phyloP scores from a whole-genome alignment of 441 rosid genomes.

The Eutrema salsugineum region DNA sequence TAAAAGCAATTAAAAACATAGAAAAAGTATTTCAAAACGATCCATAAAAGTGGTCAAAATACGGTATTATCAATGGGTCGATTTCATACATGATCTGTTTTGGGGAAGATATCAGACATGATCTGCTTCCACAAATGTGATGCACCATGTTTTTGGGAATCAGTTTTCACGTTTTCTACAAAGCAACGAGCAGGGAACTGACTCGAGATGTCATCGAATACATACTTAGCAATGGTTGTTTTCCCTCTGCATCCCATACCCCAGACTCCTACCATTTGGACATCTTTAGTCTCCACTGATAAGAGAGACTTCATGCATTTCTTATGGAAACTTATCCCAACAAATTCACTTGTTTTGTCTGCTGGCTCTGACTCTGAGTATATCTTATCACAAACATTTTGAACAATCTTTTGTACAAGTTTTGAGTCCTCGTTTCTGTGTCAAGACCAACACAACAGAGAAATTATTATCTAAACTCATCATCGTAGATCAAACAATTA shows the following conservation, averaged over 20 bases:
- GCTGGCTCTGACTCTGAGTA: not conserved
- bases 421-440: slow-evolving; percentile 9
- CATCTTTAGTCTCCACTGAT: not conserved
- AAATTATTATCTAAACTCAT: too few species aligned
- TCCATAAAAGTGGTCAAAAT: too few species aligned
- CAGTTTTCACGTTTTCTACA: not conserved
- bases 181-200: not conserved
- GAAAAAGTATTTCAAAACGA: too few species aligned
- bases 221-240: slow-evolving; percentile 13
- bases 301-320: not conserved
- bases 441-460: not conserved
- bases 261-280: slow-evolving; percentile 22
- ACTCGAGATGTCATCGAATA: not conserved
- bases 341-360: not conserved
- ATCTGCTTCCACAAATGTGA: slow-evolving; percentile 2
- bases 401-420: not conserved
- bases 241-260: slow-evolving; percentile 30
- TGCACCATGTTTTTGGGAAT: not conserved
- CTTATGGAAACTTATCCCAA: slow-evolving; percentile 12
- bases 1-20: too few species aligned
- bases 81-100: too few species aligned
- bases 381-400: not conserved
- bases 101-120: not conserved
- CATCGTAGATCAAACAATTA: too few species aligned
- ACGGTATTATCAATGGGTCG: too few species aligned